Evolutionary conservation across 352 stramenopile species (phyloP).

Genomic region (Phytophthora parvispora): DNA sequence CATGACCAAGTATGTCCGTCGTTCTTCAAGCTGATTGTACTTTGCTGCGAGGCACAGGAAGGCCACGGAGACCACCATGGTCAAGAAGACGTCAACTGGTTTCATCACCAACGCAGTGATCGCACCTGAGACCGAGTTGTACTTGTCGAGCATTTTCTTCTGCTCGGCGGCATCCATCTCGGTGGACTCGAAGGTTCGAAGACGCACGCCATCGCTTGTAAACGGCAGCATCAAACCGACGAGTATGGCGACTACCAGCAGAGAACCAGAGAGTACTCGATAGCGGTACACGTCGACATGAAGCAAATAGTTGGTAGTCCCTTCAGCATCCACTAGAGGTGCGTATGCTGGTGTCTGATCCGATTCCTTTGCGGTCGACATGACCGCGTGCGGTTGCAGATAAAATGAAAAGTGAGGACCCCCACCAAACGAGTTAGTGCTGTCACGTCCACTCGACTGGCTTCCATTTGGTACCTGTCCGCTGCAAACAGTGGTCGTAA

Average conservation of each 20-base stretch:
- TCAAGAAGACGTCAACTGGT: conserved; percentile 13
- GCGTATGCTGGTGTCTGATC: not conserved
- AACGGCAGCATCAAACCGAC: conserved; percentile 11
- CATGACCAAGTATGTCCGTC: conserved; percentile 3
- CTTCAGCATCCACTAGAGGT: not conserved
- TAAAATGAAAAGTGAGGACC: not conserved
- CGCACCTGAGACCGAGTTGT: conserved; percentile 13
- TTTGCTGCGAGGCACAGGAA: conserved; percentile 12
- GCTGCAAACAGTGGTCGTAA: no score
- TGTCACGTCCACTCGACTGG: not conserved
- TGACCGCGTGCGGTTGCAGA: not conserved
- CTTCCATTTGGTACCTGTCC: not conserved
- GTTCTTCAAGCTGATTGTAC: conserved; percentile 7
- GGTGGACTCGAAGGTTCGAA: conserved; percentile 8
- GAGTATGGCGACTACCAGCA: not conserved
- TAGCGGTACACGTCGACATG: not conserved
- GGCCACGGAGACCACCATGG: conserved; percentile 15
- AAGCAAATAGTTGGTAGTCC: not conserved
- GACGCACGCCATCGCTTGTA: conserved; percentile 4
- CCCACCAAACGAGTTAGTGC: not conserved
- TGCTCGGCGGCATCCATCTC: conserved; percentile 12
- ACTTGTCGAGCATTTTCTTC: conserved; percentile 16
- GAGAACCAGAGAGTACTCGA: not conserved
- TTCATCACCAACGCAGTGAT: conserved; percentile 15
- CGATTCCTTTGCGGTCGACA: not conserved